Evolutionary conservation across 257 asterid species (phyloP).

Genomic region (Penstemon barbatus): DNA sequence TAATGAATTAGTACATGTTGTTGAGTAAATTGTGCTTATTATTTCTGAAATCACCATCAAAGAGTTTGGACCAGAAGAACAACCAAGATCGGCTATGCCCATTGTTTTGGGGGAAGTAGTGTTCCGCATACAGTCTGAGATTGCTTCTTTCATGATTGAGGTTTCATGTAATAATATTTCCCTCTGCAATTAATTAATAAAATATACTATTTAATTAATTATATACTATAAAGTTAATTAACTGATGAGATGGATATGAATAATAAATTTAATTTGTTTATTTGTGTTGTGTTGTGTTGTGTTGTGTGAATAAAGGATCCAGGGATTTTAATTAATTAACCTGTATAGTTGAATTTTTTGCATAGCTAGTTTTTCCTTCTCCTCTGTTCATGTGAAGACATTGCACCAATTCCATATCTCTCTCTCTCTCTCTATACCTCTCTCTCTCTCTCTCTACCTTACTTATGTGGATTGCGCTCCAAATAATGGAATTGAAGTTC

Average conservation of each 20-base stretch:
- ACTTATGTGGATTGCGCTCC: background rate
- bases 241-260: too few species aligned
- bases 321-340: slow-evolving; percentile 22
- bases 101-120: slow-evolving; percentile 37
- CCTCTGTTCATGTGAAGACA: slow-evolving; percentile 72
- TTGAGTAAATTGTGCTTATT: slow-evolving; percentile 27
- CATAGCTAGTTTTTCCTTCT: slow-evolving; percentile 57
- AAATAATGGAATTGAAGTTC: too few species aligned
- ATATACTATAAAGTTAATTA: too few species aligned
- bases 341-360: slow-evolving; percentile 53
- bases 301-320: background rate
- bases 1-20: background rate
- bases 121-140: slow-evolving; percentile 29
- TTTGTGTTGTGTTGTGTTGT: background rate
- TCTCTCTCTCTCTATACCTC: too few species aligned
- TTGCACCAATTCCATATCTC: slow-evolving; percentile 37
- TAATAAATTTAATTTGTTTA: too few species aligned
- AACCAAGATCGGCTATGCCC: slow-evolving; percentile 74
- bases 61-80: slow-evolving; percentile 71
- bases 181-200: slow-evolving; percentile 41
- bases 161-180: slow-evolving; percentile 46
- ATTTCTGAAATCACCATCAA: slow-evolving; percentile 37
- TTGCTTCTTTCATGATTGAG: slow-evolving; percentile 42
- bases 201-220: too few species aligned
- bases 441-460: background rate